These are phyloP conservation scores for Geranium brycei DNA, from an alignment of 345 rosid species.

Conservation along the genomic window DNA sequence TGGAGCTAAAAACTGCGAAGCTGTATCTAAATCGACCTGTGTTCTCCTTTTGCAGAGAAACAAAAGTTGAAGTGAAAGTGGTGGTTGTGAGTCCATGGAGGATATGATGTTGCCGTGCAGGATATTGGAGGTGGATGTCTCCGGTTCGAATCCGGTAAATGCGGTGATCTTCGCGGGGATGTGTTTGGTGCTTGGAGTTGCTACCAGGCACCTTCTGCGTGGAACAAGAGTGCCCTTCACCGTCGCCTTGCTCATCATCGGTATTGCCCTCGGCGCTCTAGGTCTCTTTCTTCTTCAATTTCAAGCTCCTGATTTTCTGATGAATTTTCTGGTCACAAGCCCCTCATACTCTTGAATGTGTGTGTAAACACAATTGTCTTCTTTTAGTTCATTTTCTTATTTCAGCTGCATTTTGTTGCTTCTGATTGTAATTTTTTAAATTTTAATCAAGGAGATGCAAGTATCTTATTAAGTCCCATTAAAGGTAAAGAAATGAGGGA, in stretches of 20 bases:
- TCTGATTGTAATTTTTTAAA: no score
- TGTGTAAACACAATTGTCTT: no score
- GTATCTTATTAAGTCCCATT: no score
- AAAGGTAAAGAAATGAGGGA: no score
- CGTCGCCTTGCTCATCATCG: constrained; percentile 77
- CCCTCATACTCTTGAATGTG: no score
- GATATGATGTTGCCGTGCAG: constrained; percentile 9
- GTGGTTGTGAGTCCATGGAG: constrained; percentile 12
- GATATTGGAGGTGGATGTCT: constrained; percentile 8
- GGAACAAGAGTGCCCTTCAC: constrained; percentile 94
- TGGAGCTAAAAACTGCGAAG: neutral
- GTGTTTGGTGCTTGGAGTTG: constrained; percentile 67
- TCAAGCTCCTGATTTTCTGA: no score
- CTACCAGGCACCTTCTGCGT: constrained; percentile 55
- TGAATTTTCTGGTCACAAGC: neutral
- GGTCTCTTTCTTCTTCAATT: constrained; percentile 29
- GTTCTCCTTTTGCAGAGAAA: neutral
- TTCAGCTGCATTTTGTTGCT: neutral
- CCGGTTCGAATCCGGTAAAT: constrained; percentile 33
- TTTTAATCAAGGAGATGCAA: no score
- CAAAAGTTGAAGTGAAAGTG: neutral
- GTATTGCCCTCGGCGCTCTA: constrained; percentile 72
- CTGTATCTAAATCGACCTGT: neutral
- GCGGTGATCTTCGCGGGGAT: constrained; percentile 75
- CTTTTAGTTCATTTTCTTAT: neutral